Base-by-base conservation (phyloP, 176 grass and related monocot genomes). In the Eragrostis nindensis region DNA sequence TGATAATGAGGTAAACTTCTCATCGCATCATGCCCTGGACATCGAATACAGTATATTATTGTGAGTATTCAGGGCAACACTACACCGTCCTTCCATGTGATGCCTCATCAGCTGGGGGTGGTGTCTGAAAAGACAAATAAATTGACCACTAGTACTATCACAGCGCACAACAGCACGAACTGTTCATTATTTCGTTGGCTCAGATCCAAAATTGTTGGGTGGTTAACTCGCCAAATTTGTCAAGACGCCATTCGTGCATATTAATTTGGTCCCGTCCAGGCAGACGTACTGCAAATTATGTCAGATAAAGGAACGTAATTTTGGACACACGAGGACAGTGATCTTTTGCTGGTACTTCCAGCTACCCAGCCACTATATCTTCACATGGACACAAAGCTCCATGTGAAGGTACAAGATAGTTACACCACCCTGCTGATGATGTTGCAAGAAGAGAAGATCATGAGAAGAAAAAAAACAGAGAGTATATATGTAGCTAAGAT, bases 401-500 rank as follows among this genome's bases (percentile, higher is more conserved):
- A 39, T 48, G 40, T 72, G 15, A 24, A 62, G 24, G 53, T 39
- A 62, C 53, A 62, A 46, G 1, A 21, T 57, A 56, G 0, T 24
- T 62, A n/a, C 40, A 11, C n/a, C 12, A 1, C 17, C 5, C 18
- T 15, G 1, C 13, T 48, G 57, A 41, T 27, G 17, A 24, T 17
- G 59, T 49, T 64, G n/a, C 15, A 64, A 64, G 11, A 50, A 68
- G 7, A 53, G n/a, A 22, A 7, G 3, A 2, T 25, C 55, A 24
- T 59, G 62, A n/a, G n/a, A 0, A 36, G 16, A 18, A 22, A 3
- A 30, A 15, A 7, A 75, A 13, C 16, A 61, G 7, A 55, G 18
- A n/a, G 53, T 8, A 9, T n/a, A 67, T 71, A 59, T 60, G 36
- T 47, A 42, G 80, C 49, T 30, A 45, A 81, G 42, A 76, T 62